phyloP scores from a whole-genome alignment of 352 stramenopile species.

The Globisporangium echinulatum region DNA sequence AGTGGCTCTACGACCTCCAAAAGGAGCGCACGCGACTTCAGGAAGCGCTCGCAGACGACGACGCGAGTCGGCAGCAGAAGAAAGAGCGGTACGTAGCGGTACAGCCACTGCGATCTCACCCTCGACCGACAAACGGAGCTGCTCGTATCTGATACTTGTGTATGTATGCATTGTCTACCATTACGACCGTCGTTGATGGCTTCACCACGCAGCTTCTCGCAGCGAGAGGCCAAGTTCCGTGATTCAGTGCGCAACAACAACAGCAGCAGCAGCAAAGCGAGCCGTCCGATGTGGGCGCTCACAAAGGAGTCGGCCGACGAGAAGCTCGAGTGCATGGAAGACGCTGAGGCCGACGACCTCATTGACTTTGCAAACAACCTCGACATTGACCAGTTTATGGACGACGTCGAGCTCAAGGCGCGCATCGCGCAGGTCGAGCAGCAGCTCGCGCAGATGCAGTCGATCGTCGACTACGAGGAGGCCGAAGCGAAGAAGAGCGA shows the following conservation, averaged over 20 bases:
- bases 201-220: constrained; percentile 34
- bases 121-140: too few relatives aligned
- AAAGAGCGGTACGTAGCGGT: constrained; percentile 34
- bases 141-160: too few relatives aligned
- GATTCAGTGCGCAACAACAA: constrained; percentile 45
- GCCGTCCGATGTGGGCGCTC: constrained; percentile 88
- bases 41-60: constrained; percentile 69
- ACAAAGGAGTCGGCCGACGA: constrained; percentile 81
- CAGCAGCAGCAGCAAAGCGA: constrained; percentile 13
- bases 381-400: constrained; percentile 93
- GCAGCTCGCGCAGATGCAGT: constrained; percentile 86
- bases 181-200: background rate
- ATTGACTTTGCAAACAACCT: constrained; percentile 92
- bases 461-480: constrained; percentile 70
- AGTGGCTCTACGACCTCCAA: constrained; percentile 91
- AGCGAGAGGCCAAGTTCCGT: constrained; percentile 74
- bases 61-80: constrained; percentile 55
- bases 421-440: constrained; percentile 84
- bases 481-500: constrained; percentile 79
- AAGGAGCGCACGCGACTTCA: constrained; percentile 85
- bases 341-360: constrained; percentile 87
- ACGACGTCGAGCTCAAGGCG: constrained; percentile 86
- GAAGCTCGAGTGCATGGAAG: constrained; percentile 66
- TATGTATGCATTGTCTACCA: background rate
- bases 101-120: too few relatives aligned